Evolutionary conservation across 257 asterid genomes (phyloP).

Genomic region (Galeopsis tetrahit): DNA sequence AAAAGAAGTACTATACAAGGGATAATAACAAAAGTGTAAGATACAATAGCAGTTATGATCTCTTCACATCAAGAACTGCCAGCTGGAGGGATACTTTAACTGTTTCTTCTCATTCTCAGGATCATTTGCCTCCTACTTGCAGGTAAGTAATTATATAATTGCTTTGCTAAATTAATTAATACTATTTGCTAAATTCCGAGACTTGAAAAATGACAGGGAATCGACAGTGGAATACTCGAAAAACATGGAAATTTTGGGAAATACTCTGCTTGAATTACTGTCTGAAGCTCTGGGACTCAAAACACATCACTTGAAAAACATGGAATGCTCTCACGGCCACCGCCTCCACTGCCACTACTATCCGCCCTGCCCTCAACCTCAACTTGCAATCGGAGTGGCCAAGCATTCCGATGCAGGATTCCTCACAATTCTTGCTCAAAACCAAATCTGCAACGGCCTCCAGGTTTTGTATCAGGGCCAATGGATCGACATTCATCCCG

Average conservation of each 20-base stretch:
- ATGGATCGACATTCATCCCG: conserved; percentile 44
- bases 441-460: conserved; percentile 35
- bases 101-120: conserved; percentile 17
- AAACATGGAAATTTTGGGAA: conserved; percentile 31
- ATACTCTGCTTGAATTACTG: conserved; percentile 28
- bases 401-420: conserved; percentile 50
- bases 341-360: conserved; percentile 45
- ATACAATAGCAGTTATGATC: conserved; percentile 49
- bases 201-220: conserved; percentile 28
- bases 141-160: too few species aligned
- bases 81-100: conserved; percentile 63
- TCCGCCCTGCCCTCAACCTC: conserved; percentile 48
- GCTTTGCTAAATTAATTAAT: too few species aligned
- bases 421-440: conserved; percentile 46
- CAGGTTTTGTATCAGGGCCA: conserved; percentile 39
- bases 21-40: conserved; percentile 33
- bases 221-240: conserved; percentile 38
- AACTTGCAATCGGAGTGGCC: conserved; percentile 39
- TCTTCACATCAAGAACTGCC: conserved; percentile 46
- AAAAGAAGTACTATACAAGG: conserved; percentile 52
- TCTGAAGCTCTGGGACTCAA: conserved; percentile 38
- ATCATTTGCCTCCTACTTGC: too few species aligned
- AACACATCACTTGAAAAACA: conserved; percentile 34
- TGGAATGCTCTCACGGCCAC: conserved; percentile 45
- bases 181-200: too few species aligned